A percentile compares a stretch with the other conserved stretches of the same genome.
Evolutionary conservation across 2,329 filamentous ascomycete species (phyloP).

Genomic region (Fusarium aywerte): DNA sequence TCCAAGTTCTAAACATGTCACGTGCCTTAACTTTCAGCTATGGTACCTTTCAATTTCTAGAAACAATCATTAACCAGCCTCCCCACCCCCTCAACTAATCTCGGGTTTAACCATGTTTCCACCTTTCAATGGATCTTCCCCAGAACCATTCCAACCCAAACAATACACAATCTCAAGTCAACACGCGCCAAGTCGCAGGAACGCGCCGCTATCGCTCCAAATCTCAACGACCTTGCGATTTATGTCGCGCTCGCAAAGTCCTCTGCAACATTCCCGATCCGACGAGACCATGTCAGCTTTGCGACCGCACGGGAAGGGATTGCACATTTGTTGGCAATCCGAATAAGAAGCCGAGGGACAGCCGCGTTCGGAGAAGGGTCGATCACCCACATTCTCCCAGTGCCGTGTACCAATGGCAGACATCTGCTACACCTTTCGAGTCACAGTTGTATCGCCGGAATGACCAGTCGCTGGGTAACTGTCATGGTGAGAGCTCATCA

Average conservation of each 20-base stretch:
- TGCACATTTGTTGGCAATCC: conserved; percentile 43
- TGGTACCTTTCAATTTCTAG: too few relatives aligned
- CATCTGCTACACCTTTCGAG: background rate
- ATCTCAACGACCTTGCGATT: conserved; percentile 1
- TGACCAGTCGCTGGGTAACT: fast-evolving
- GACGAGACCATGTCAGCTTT: conserved; percentile 41
- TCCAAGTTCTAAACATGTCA: too few relatives aligned
- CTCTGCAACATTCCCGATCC: conserved; percentile 46
- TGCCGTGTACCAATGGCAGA: too few relatives aligned
- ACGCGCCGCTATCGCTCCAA: conserved; percentile 10
- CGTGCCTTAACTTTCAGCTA: too few relatives aligned
- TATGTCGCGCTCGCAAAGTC: conserved; percentile 34
- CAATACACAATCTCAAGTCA: too few relatives aligned
- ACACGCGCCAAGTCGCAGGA: conserved; percentile 1
- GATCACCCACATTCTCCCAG: background rate
- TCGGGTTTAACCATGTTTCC: too few relatives aligned
- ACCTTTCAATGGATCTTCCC: too few relatives aligned
- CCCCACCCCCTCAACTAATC: too few relatives aligned
- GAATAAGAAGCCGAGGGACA: conserved; percentile 15
- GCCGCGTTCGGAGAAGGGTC: background rate
- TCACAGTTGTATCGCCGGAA: background rate
- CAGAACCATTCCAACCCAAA: too few relatives aligned
- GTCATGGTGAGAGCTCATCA: background rate
- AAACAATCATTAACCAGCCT: too few relatives aligned
- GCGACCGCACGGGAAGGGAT: conserved; percentile 35